Base-by-base conservation (phyloP, 305 asterid species). In the Stenogyne calaminthoides region DNA sequence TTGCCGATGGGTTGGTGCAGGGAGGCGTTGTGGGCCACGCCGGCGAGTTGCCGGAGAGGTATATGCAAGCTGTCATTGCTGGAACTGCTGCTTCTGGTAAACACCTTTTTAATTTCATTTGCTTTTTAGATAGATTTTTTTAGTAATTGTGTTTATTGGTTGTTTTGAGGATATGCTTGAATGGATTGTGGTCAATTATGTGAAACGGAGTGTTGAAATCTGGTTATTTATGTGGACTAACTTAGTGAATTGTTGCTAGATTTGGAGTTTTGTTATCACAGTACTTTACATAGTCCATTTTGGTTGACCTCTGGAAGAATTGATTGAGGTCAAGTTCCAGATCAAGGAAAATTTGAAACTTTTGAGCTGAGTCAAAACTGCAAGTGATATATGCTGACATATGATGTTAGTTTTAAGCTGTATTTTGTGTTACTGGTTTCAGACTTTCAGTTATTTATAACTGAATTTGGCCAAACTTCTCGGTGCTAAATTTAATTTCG, bases 71-170 rank as follows among this genome's bases (percentile, higher is more conserved):
- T 72, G 88, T 85, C 51, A 77, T 89, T 27, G 96, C 96, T 36
- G 98, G 98, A 55, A 94, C 98, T 70, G 98, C 95, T 56, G 93
- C 92, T 78, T 94, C 98, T 32, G 97, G 98, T 93, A 75, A 80
- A 18, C 25, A 37, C 0, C 49, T 6, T 16, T 14, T 57, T 22
- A 22, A n/a, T 29, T 75, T 66, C 9, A 32, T 65, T 37, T 47
- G 40, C 20, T 16, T 0, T 12, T 20, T 46, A 1, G 1, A n/a
- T 34, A 1, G 51, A 39, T 10, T 57, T 47, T 47, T 16, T n/a
- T 5, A 16, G 16, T n/a, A 0, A 12, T 29, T 7, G 7, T 19
- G 52, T 56, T 22, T 25, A 70, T 20, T 46, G 72, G 54, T 65
- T 37, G 77, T 8, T 67, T 68, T 39, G 72, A 22, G 70, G 65